A percentile compares a stretch with the other conserved stretches of the same genome.
These are phyloP conservation scores for Fusarium tricinctum DNA, from an alignment of 2,329 filamentous ascomycete genomes.

Conservation along the genomic window DNA sequence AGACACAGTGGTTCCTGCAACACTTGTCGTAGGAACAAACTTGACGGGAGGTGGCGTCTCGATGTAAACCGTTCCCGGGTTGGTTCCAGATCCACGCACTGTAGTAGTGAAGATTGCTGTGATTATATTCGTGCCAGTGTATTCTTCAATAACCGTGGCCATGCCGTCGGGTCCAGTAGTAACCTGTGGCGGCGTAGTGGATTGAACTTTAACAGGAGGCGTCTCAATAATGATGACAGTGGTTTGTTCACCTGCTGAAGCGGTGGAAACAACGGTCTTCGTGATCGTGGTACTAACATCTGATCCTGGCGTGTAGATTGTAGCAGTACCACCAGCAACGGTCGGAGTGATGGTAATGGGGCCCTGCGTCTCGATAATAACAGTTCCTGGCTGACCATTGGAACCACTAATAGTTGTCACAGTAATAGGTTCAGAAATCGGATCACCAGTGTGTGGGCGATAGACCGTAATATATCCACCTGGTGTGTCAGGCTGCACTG, in stretches of 20 bases:
- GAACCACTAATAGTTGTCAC: constrained; percentile 31
- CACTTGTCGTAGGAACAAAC: constrained; percentile 17
- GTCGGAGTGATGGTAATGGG: constrained; percentile 30
- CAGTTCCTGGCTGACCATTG: constrained; percentile 36
- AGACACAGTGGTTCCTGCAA: constrained; percentile 15
- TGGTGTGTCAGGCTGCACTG: constrained; percentile 24
- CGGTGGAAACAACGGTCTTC: constrained; percentile 24
- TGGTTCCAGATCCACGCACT: constrained; percentile 19
- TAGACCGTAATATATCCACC: constrained; percentile 29
- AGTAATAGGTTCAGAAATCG: constrained; percentile 31
- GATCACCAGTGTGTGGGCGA: constrained; percentile 27
- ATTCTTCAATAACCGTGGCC: constrained; percentile 20
- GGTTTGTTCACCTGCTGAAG: constrained; percentile 10
- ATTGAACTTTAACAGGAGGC: constrained; percentile 24
- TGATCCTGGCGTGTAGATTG: constrained; percentile 31
- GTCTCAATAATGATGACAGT: constrained; percentile 31
- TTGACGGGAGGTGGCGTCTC: constrained; percentile 33
- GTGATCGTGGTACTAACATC: constrained; percentile 27
- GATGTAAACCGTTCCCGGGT: constrained; percentile 34
- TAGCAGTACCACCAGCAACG: constrained; percentile 16
- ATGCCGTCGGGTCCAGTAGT: constrained; percentile 10
- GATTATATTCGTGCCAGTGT: constrained; percentile 22
- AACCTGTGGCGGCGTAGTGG: constrained; percentile 3
- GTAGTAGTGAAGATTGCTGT: constrained; percentile 35
- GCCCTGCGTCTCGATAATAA: constrained; percentile 37